These are phyloP conservation scores for Aureobasidium namibiae DNA, from an alignment of 2,329 filamentous ascomycete genomes.

Conservation along the genomic window DNA sequence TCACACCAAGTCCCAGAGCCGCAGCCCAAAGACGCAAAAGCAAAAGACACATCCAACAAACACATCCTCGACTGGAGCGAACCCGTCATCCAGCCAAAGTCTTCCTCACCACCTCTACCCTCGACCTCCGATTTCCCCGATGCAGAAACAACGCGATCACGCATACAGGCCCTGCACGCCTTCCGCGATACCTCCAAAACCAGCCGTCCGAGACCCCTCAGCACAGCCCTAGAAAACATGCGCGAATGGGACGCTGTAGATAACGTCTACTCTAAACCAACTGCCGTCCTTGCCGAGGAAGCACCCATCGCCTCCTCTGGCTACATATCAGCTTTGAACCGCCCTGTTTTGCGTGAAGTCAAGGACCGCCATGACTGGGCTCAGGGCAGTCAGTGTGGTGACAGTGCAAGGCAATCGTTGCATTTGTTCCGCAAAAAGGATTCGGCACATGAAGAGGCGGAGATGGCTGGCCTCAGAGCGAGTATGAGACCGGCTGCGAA, in stretches of 20 bases:
- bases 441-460: neutral
- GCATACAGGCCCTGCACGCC: neutral
- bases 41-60: neutral
- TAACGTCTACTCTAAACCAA: neutral
- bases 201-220: conserved; percentile 6
- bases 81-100: conserved; percentile 2
- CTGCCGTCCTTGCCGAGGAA: neutral
- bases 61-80: conserved; percentile 9
- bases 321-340: neutral
- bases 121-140: neutral
- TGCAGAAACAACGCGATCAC: conserved; percentile 2
- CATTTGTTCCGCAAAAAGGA: conserved; percentile 1
- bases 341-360: neutral
- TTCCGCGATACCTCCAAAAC: conserved; percentile 2
- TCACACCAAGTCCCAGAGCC: neutral
- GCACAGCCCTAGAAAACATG: conserved; percentile 16
- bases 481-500: neutral
- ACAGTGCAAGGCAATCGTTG: conserved; percentile 4
- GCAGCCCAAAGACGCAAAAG: neutral
- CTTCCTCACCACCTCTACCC: neutral
- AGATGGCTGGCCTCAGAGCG: neutral
- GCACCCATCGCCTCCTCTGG: neutral
- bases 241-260: conserved; percentile 8
- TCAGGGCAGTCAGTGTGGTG: conserved; percentile 13
- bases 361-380: conserved; percentile 14